A percentile compares a stretch with the other conserved stretches of the same genome.
Conservation (phyloP, 2,329 filamentous ascomycete species). For the Seiridium cupressi region DNA sequence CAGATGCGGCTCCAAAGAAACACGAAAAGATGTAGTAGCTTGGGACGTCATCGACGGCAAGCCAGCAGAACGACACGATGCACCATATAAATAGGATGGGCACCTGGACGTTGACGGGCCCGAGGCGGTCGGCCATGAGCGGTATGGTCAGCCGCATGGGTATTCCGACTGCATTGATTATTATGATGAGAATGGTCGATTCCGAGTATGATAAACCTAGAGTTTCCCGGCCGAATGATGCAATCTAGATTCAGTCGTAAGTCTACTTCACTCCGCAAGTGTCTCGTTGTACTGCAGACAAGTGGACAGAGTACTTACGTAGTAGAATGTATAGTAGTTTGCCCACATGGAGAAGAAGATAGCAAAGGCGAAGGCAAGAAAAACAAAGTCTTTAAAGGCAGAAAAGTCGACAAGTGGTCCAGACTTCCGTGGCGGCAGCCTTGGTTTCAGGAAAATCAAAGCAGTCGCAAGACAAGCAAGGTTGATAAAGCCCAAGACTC, state of each 20-base stretch:
- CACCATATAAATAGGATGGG: slow-evolving; percentile 24
- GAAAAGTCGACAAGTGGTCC: slow-evolving; percentile 26
- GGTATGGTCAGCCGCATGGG: slow-evolving; percentile 35
- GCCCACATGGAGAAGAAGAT: slow-evolving; percentile 38
- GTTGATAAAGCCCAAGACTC: slow-evolving; percentile 56
- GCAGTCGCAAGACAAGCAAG: slow-evolving; percentile 79
- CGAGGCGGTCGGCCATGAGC: slow-evolving; percentile 33
- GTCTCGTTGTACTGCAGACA: slow-evolving; percentile 16
- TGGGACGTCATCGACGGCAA: slow-evolving; percentile 28
- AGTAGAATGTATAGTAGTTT: slow-evolving; percentile 43
- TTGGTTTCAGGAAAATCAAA: slow-evolving; percentile 27
- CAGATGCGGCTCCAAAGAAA: slow-evolving; percentile 29
- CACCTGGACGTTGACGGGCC: slow-evolving; percentile 33
- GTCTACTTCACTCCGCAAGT: slow-evolving; percentile 30
- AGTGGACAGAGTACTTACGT: slow-evolving; percentile 24
- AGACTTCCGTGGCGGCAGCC: slow-evolving; percentile 28
- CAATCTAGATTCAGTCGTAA: slow-evolving; percentile 20
- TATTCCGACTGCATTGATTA: slow-evolving; percentile 38
- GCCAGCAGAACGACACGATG: slow-evolving; percentile 34
- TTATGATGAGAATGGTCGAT: slow-evolving; percentile 33
- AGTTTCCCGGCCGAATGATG: slow-evolving; percentile 29
- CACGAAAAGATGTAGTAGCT: slow-evolving; percentile 36
- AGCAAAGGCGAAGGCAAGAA: slow-evolving; percentile 30
- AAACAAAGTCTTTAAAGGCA: slow-evolving; percentile 29
- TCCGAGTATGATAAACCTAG: slow-evolving; percentile 32